Evolutionary conservation across 177 flowering plant genomes (phyloP), one percentile per base, ranked within the genome.

Genomic region (Vitis hybrid): DNA sequence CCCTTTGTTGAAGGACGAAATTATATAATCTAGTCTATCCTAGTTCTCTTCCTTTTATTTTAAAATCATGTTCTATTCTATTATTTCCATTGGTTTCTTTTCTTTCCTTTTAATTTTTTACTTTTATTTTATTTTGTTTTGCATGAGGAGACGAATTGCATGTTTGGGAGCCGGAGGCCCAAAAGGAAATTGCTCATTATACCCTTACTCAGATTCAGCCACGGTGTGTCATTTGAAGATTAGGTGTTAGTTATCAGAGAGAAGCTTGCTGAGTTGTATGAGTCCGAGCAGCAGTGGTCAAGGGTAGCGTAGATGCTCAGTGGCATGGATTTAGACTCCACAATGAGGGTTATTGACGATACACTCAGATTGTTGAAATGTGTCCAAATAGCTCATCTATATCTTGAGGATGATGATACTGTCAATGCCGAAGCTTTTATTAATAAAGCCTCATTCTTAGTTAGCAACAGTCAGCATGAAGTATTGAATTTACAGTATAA

Each of bases 231-330:
- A 6, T 95, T 95, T 49, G 99, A 93, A 73, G 99, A 93, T 65
- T 78, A 93, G 99, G 99, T 92, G 60, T 73, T 93, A 66, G 74
- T 91, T 63, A 91, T 95, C 52, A 82, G 99, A 69, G 99, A 95
- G 81, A 95, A 95, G 71, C 97, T 95, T 74, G 98, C 99, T 15
- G 98, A 90, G 59, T 77, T 95, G 71, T 95, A 93, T 72, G 99
- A 95, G 74, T 91, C 99, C 11, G 99, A 95, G 84, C 87, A 93
- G 74, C 87, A 89, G 60, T 93, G 99, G 98, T 95, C 98, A 70
- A 93, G 87, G 82, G 99, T 98, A 75, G 99, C 99, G 52, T 97
- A 90, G 81, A 95, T 95, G 98, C 97, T 95, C 21, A 95, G 99
- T 73, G 99, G 99, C 70, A 95, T 95, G 75, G 98, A 93, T 81